Evolutionary conservation across 192 early-diverging fungal species (phyloP).

Genomic region (Paraglomus brasilianum): DNA sequence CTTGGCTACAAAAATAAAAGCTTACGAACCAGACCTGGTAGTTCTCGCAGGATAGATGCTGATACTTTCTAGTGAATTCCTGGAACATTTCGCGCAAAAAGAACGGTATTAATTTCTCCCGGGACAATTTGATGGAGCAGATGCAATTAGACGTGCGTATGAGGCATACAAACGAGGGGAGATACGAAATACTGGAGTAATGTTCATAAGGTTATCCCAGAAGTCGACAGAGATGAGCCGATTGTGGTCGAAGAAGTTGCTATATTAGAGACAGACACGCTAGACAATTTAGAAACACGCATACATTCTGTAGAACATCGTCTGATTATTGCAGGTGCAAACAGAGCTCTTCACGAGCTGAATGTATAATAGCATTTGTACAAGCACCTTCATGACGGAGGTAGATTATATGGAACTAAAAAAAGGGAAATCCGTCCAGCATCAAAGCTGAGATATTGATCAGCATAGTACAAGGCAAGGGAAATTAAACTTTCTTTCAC

Average conservation of each 20-base stretch:
- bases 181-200: constrained; percentile 73
- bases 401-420: too few relatives aligned
- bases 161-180: constrained; percentile 79
- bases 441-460: too few relatives aligned
- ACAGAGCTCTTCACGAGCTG: constrained; percentile 46
- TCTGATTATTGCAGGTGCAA: constrained; percentile 79
- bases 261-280: constrained; percentile 72
- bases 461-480: too few relatives aligned
- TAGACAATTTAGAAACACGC: constrained; percentile 79
- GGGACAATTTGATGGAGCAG: constrained; percentile 94
- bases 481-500: too few relatives aligned
- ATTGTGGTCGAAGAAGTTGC: constrained; percentile 76
- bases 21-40: constrained; percentile 72
- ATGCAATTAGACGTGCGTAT: constrained; percentile 93
- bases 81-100: constrained; percentile 64
- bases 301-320: constrained; percentile 91
- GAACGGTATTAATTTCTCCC: constrained; percentile 91
- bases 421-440: too few relatives aligned
- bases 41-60: constrained; percentile 99
- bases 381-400: too few relatives aligned
- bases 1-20: constrained; percentile 68
- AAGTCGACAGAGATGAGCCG: constrained; percentile 93
- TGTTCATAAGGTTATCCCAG: constrained; percentile 95
- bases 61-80: constrained; percentile 86
- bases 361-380: neutral